Percentiles rank a stretch among this genome's conserved stretches.
Conservation (phyloP, 129 eudicot species). For the Kitagawia praeruptora region DNA sequence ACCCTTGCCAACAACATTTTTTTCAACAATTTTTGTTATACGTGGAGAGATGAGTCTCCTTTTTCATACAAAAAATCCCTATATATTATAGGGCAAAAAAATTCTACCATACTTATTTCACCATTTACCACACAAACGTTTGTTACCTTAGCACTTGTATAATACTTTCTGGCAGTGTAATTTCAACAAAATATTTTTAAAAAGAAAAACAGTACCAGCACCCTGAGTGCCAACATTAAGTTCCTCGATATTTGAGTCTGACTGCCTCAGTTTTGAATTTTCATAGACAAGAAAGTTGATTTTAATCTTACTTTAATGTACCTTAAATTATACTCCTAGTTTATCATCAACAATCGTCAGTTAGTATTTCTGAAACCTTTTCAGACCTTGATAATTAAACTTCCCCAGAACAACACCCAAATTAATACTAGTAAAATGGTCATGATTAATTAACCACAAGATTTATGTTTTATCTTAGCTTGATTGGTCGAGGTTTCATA, state of each 20-base stretch:
- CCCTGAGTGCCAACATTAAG: not conserved
- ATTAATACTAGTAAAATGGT: not conserved
- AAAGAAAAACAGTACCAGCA: not conserved
- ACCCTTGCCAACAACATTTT: too few species aligned
- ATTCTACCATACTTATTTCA: too few species aligned
- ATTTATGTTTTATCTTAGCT: not conserved
- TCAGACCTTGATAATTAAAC: too few species aligned
- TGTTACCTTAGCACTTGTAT: too few species aligned
- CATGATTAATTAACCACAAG: not conserved
- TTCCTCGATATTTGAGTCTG: not conserved
- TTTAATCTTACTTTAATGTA: not conserved
- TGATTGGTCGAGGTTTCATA: not conserved
- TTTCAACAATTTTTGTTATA: too few species aligned
- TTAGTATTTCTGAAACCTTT: not conserved
- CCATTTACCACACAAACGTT: too few species aligned
- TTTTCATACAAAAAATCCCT: too few species aligned
- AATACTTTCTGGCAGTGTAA: too few species aligned
- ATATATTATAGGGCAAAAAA: too few species aligned
- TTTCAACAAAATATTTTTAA: too few species aligned
- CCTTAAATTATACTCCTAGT: not conserved
- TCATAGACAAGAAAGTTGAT: not conserved
- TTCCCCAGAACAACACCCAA: not conserved
- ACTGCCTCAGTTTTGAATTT: not conserved
- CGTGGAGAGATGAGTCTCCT: too few species aligned
- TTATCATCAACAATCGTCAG: not conserved